A percentile compares a stretch with the other conserved stretches of the same genome.
Conservation (phyloP, 495 filamentous ascomycete species). For the Aspergillus cristatus region DNA sequence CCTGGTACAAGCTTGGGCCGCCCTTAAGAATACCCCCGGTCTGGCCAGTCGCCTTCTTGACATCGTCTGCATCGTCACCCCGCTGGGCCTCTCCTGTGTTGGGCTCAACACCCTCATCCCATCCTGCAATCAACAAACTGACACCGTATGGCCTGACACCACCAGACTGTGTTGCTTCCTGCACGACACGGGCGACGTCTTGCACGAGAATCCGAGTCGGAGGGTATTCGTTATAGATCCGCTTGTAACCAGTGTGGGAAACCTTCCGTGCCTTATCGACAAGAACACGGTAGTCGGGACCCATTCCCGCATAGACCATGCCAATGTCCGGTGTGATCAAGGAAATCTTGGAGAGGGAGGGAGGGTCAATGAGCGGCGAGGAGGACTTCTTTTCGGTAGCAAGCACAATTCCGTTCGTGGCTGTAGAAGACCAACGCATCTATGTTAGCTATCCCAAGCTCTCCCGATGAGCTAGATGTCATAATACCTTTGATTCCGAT, state of each 20-base stretch:
- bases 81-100: conserved; percentile 48
- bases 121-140: conserved; percentile 87
- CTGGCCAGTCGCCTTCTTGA: conserved; percentile 63
- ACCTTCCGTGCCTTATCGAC: conserved; percentile 98
- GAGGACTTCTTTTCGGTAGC: conserved; percentile 99
- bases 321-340: conserved; percentile 98
- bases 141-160: conserved; percentile 98
- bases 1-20: conserved; percentile 94
- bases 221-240: conserved; percentile 99
- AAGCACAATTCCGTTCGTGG: conserved; percentile 97
- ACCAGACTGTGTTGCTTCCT: conserved; percentile 95
- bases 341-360: conserved; percentile 94
- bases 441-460: conserved; percentile 6
- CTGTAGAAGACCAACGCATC: conserved; percentile 30
- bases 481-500: conserved; percentile 88
- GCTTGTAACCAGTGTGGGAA: conserved; percentile 98
- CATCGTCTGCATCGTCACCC: conserved; percentile 46
- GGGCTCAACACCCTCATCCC: conserved; percentile 92
- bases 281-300: conserved; percentile 93
- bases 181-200: conserved; percentile 95
- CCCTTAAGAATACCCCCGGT: conserved; percentile 94
- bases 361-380: conserved; percentile 86
- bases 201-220: conserved; percentile 97
- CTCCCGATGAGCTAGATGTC: neutral
- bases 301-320: conserved; percentile 99